These are phyloP conservation scores for Datura wrightii DNA, from an alignment of 257 asterid species.

Conservation along the genomic window DNA sequence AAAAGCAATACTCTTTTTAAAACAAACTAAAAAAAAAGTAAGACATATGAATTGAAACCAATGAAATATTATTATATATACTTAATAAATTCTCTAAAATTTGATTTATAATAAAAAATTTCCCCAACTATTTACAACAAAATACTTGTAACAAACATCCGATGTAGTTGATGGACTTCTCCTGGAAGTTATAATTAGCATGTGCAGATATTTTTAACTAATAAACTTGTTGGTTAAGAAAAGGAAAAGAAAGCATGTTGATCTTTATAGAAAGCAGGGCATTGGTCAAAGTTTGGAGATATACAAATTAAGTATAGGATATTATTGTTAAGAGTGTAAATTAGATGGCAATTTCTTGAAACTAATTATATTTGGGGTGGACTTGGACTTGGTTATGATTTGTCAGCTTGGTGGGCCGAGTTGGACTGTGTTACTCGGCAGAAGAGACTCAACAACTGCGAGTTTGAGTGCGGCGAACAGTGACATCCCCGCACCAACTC, in stretches of 20 bases:
- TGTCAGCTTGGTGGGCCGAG: slow-evolving; percentile 23
- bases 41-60: too few species aligned
- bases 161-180: not conserved
- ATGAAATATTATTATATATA: too few species aligned
- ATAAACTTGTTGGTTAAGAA: not conserved
- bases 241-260: slow-evolving; percentile 2
- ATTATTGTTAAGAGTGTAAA: not conserved
- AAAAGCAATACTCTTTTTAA: too few species aligned
- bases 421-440: slow-evolving; percentile 16
- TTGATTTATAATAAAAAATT: too few species aligned
- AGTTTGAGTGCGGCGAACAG: not conserved
- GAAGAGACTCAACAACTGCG: not conserved
- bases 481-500: slow-evolving; percentile 4
- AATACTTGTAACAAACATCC: not conserved
- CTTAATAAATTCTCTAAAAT: too few species aligned
- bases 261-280: not conserved
- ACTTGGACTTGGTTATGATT: not conserved
- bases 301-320: not conserved
- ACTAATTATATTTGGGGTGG: not conserved
- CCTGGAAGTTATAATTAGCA: too few species aligned
- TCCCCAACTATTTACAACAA: not conserved
- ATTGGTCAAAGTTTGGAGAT: not conserved
- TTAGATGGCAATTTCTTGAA: not conserved
- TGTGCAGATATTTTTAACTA: not conserved
- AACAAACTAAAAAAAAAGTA: too few species aligned